These are phyloP conservation scores for Naganishia friedmannii DNA, from an alignment of 768 basidiomycete genomes.

Conservation along the genomic window DNA sequence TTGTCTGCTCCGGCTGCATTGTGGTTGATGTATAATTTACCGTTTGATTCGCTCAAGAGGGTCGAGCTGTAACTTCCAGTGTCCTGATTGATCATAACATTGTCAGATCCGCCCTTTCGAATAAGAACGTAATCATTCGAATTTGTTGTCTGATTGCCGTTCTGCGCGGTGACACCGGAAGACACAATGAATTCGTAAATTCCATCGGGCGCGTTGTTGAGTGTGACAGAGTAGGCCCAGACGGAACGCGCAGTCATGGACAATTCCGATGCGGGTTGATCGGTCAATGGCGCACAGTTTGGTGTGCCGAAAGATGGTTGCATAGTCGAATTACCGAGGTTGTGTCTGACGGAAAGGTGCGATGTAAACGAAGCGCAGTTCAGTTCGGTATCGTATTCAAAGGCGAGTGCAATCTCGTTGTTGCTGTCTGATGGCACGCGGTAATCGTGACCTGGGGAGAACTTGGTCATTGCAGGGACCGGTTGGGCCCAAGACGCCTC, in stretches of 20 bases:
- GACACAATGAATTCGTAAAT: conserved; percentile 68
- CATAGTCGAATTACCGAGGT: conserved; percentile 64
- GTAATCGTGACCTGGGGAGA: conserved; percentile 80
- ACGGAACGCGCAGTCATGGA: conserved; percentile 60
- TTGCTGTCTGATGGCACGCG: conserved; percentile 59
- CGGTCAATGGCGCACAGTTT: conserved; percentile 55
- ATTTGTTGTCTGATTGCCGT: conserved; percentile 58
- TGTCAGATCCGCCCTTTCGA: conserved; percentile 70
- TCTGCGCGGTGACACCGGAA: conserved; percentile 58
- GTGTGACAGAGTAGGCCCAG: conserved; percentile 73
- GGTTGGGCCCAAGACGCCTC: conserved; percentile 65
- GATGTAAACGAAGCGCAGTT: conserved; percentile 66
- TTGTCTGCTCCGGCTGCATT: conserved; percentile 79
- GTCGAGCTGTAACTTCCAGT: conserved; percentile 66
- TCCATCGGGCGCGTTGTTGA: conserved; percentile 75
- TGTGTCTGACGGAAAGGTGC: conserved; percentile 66
- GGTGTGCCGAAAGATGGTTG: conserved; percentile 59
- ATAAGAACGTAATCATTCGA: conserved; percentile 73
- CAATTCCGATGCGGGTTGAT: conserved; percentile 54
- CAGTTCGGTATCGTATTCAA: conserved; percentile 80
- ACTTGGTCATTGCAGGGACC: conserved; percentile 71
- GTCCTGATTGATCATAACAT: conserved; percentile 82
- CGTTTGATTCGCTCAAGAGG: conserved; percentile 56
- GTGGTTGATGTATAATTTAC: conserved; percentile 74
- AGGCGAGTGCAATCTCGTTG: conserved; percentile 60